Evolutionary conservation across 192 early-diverging fungal genomes (phyloP).

Genomic region (Podila epigama): DNA sequence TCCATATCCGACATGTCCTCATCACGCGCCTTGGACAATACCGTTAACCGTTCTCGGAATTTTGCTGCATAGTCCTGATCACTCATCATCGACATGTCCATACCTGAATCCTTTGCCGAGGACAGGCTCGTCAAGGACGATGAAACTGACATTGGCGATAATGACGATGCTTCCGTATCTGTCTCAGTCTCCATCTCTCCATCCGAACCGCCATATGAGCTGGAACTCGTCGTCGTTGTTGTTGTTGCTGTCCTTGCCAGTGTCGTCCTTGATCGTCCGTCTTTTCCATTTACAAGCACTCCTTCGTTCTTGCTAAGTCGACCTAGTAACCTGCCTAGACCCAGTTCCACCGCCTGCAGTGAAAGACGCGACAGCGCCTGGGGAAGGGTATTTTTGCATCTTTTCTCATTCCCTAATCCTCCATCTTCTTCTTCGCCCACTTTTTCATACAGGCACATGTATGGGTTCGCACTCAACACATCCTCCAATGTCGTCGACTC

Average conservation of each 20-base stretch:
- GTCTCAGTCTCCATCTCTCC: neutral
- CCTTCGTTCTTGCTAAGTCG: neutral
- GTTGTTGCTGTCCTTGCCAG: no score
- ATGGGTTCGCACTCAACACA: slow-evolving; percentile 76
- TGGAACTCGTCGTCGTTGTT: no score
- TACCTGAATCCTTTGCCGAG: neutral
- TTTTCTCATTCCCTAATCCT: no score
- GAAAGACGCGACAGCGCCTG: slow-evolving; percentile 14
- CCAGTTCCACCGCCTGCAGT: slow-evolving; percentile 38
- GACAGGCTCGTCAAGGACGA: slow-evolving; percentile 1
- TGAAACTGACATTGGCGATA: neutral
- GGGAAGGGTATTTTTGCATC: neutral
- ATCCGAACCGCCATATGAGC: no score
- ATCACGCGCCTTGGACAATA: slow-evolving; percentile 4
- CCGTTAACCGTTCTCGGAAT: slow-evolving; percentile 24
- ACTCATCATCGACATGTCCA: slow-evolving; percentile 21
- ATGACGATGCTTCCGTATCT: neutral
- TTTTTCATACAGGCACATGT: slow-evolving; percentile 73
- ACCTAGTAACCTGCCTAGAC: slow-evolving; percentile 5
- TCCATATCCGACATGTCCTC: slow-evolving; percentile 50
- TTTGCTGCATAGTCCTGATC: slow-evolving; percentile 26
- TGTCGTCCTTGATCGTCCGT: neutral
- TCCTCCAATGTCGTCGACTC: slow-evolving; percentile 62
- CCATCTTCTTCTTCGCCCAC: slow-evolving; percentile 1
- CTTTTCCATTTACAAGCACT: neutral